Evolutionary conservation across 768 basidiomycete genomes (phyloP), one percentile per base, ranked within the genome.

Genomic region (Hemileccinum impolitum): DNA sequence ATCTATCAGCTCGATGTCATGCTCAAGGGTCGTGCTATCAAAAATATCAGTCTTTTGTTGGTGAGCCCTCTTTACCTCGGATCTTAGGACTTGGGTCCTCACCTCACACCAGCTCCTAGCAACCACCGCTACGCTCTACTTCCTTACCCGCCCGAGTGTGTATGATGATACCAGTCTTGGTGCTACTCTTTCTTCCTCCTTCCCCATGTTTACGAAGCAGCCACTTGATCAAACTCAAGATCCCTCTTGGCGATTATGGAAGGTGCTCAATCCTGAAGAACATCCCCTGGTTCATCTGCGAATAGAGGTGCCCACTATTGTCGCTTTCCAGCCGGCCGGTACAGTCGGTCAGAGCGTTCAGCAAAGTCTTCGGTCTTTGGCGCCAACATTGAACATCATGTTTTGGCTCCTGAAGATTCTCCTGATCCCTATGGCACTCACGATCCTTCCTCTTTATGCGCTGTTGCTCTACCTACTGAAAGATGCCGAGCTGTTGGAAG

Each of bases 401-500:
- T 65, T 82, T n/a, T 90, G 90, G 84, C 66, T 90, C 21, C 55
- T 86, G 58, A 90, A 89, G 67, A 87, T 94, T 53, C 81, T 97
- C 65, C 72, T 91, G 2, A 67, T 94, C 1, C 95, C 95, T 0
- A 94, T 96, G 62, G 78, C 81, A 8, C 75, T 75, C 6, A 95
- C 94, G 0, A 89, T 87, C 7, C 70, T 77, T 21, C 66, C 78
- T 4, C 74, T 98, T 10, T 97, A 88, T 64, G 75, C 79, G 8
- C 69, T 98, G 11, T 73, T 95, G 8, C 74, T 91, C 10, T 94
- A 94, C 63, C 75, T 99, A 2, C 72, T 97, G 52, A 95, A 94
- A 71, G 86, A 95, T 55, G 82, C 91, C 0, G 94, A 99, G 50
- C 79, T 94, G 1, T 76, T 96, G 31, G 94, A 94, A 59, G 87